Evolutionary conservation across 2,329 filamentous ascomycete species (phyloP), one percentile per base, ranked within the genome.

Genomic region (Tetracladium maxilliforme): DNA sequence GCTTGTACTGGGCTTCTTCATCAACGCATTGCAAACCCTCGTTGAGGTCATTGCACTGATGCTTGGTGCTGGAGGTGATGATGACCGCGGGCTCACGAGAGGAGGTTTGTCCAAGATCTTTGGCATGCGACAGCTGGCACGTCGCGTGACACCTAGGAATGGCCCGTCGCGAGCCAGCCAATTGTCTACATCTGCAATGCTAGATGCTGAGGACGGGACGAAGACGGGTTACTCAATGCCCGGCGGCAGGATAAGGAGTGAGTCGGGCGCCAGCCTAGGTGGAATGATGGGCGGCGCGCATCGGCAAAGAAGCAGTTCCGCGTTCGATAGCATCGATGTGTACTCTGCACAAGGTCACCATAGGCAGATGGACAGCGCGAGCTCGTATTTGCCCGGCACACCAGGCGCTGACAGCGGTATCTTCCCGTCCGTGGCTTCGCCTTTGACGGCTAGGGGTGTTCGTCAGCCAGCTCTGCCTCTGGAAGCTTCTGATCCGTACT

Each of bases 71-170:
- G 90, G 84, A 24, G 77, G 75, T 13, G 78, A 87, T 37, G 70
- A 77, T 36, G 58, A 64, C 19, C 65, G 63, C 25, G 75, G 75
- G 19, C 70, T 78, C 34, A 70, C 73, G 25, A 62, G 82, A 45
- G 87, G 90, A 42, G 87, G 84, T 7, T 61, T 98, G 27, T 75
- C 76, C 37, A 93, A 86, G 53, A 82, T 86, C 22, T 92, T 94
- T 44, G 86, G 86, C 25, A 83, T 86, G 65, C 78, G 86, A 23
- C 84, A 94, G 48, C 59, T 94, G 20, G 81, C 81, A 9, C 71
- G 79, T 34, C 72, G 84, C 24, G 58, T 66, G 33, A n/a, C n/a
- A n/a, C 70, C 69, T 30, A 70, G 70, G 23, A 45, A 34, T 26
- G 69, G 67, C 10, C 61, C 65, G 14, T 76, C 77, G 6, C 70